Evolutionary conservation across 2,329 filamentous ascomycete species (phyloP), one percentile per base, ranked within the genome.

Genomic region (Nakataea oryzae): DNA sequence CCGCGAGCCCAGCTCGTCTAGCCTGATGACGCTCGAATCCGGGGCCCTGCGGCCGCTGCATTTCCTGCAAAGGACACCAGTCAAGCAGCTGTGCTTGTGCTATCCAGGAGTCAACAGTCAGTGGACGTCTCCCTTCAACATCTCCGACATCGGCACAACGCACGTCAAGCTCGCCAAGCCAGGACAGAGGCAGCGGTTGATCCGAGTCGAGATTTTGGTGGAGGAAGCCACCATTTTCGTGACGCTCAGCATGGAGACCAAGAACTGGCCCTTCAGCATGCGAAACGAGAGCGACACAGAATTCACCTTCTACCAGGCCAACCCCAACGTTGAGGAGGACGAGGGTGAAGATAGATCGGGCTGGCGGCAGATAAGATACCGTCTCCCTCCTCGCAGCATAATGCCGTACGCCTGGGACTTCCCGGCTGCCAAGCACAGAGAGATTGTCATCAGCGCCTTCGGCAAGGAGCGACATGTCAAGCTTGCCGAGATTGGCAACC

Each of bases 401-500:
- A 99, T 99, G 95, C 95, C 96, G 0, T 99, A 99, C 70, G 93
- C 95, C 1, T 99, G 95, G 95, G 96, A 99, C 72, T 99, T 96
- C 75, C 96, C 95, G 1, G 93, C 95, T 1, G 93, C 92, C n/a
- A 97, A 96, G 76, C 89, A 91, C 76, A 96, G 95, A 70, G 95
- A 97, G 72, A 84, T 99, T 54, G 86, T 97, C 59, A 86, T 99
- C 70, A 87, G 81, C 61, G 88, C 88, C 9, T 86, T 88, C 69
- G 86, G 87, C 64, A 91, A 88, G 70, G 92, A 97, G 71, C 83
- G 95, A 32, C 91, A 97, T 70, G 89, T 99, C 72, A 97, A 96
- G 73, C 82, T 99, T 66, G 91, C 93, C 2, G 95, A 99, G 72
- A 99, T 99, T 69, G 95, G 95, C 28, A 97, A 97, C 67, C 81